phyloP scores from a whole-genome alignment of 2,329 filamentous ascomycete species.

The Fusarium staphyleae region DNA sequence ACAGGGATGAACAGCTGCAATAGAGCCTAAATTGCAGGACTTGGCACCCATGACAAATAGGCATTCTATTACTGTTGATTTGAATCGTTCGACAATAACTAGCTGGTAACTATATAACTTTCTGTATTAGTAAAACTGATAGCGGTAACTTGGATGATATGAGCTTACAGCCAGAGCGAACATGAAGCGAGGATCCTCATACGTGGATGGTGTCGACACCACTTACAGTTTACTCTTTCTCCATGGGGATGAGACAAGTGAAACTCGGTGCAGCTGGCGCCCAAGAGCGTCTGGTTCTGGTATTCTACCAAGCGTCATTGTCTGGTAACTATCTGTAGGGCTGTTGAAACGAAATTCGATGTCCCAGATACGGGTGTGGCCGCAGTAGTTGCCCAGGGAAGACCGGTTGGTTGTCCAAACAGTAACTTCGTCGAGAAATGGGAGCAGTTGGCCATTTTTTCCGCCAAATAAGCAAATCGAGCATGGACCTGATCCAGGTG shows the following conservation, averaged over 20 bases:
- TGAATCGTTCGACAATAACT: slow-evolving; percentile 2
- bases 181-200: not conserved
- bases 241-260: slow-evolving; percentile 4
- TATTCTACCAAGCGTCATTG: slow-evolving; percentile 2
- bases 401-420: slow-evolving; percentile 2
- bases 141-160: not conserved
- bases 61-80: no score
- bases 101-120: slow-evolving; percentile 12
- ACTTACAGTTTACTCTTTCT: slow-evolving; percentile 9
- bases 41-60: no score
- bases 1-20: no score
- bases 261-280: not conserved
- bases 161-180: slow-evolving; percentile 3
- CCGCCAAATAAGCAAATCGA: slow-evolving; percentile 9
- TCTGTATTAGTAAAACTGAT: not conserved
- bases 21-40: no score
- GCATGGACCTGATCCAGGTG: not conserved
- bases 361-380: slow-evolving; percentile 2
- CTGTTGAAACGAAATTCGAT: slow-evolving; percentile 7
- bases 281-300: not conserved
- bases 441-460: slow-evolving; percentile 1
- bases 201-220: slow-evolving; percentile 2
- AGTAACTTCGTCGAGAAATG: slow-evolving; percentile 1
- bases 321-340: not conserved
- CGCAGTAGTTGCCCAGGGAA: not conserved